These are phyloP conservation scores for Agaricus sinodeliciosus DNA, from an alignment of 768 basidiomycete species.

Conservation along the genomic window DNA sequence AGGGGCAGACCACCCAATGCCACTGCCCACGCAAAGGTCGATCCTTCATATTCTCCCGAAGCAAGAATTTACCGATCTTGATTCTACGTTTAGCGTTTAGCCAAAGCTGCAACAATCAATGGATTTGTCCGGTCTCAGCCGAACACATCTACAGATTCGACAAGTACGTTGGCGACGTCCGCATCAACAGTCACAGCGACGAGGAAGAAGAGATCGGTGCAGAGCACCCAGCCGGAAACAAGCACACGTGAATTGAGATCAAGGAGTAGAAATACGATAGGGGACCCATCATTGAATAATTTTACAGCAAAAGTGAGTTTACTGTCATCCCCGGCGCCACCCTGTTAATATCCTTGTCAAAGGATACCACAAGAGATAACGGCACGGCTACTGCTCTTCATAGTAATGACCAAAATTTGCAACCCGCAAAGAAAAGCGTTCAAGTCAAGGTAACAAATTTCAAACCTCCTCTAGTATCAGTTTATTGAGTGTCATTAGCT, in stretches of 20 bases:
- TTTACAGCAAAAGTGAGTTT: constrained; percentile 31
- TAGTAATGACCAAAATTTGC: neutral
- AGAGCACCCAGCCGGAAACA: constrained; percentile 19
- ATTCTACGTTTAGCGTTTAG: neutral
- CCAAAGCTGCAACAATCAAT: constrained; percentile 3
- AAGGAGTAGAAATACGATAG: constrained; percentile 31
- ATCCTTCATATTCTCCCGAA: neutral
- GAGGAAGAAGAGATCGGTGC: constrained; percentile 30
- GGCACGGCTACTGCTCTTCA: constrained; percentile 6
- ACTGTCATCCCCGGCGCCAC: neutral
- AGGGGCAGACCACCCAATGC: neutral
- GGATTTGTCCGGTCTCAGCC: constrained; percentile 6
- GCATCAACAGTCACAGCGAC: constrained; percentile 15
- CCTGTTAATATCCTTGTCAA: neutral
- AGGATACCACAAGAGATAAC: constrained; percentile 10
- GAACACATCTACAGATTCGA: constrained; percentile 19
- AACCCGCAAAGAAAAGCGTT: constrained; percentile 11
- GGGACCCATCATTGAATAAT: constrained; percentile 31
- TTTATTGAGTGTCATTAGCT: constrained; percentile 16
- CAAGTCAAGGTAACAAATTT: constrained; percentile 28
- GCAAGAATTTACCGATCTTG: neutral
- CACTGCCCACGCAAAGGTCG: neutral
- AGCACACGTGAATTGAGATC: constrained; percentile 41
- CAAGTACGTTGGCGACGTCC: constrained; percentile 27
- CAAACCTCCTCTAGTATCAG: no score